Evolutionary conservation across 306 rosid genomes (phyloP).

Genomic region (Dryas drummondii): DNA sequence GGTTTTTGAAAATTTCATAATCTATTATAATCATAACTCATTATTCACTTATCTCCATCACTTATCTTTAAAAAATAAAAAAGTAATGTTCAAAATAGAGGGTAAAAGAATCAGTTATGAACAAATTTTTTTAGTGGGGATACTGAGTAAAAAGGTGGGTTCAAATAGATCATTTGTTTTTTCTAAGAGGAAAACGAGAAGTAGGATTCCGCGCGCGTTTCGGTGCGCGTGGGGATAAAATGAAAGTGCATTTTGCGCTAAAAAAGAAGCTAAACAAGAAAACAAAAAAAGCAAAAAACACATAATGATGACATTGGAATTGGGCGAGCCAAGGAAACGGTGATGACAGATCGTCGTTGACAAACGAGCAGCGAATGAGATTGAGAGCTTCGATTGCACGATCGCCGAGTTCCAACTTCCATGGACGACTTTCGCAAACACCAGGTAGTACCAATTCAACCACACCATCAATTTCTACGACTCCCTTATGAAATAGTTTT

Average conservation of each 20-base stretch:
- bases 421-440: conserved; percentile 69
- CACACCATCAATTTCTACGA: background rate
- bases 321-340: background rate
- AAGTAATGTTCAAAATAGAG: too few relatives aligned
- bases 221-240: background rate
- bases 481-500: background rate
- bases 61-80: too few relatives aligned
- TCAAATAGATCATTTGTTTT: too few relatives aligned
- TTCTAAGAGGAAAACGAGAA: too few relatives aligned
- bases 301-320: background rate
- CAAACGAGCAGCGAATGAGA: conserved; percentile 21
- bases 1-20: too few relatives aligned
- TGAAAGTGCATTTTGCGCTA: background rate
- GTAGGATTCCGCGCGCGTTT: background rate
- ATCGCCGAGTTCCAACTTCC: conserved; percentile 20
- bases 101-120: too few relatives aligned
- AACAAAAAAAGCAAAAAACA: background rate
- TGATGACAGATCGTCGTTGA: background rate
- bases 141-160: too few relatives aligned
- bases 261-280: background rate
- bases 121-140: too few relatives aligned
- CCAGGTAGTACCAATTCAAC: conserved; percentile 42
- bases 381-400: conserved; percentile 1
- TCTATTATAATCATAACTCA: too few relatives aligned
- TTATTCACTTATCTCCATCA: too few relatives aligned